A percentile compares a stretch with the other conserved stretches of the same genome.
phyloP scores from a whole-genome alignment of 164 flowering plant species.

The Vitis rotundifolia region DNA sequence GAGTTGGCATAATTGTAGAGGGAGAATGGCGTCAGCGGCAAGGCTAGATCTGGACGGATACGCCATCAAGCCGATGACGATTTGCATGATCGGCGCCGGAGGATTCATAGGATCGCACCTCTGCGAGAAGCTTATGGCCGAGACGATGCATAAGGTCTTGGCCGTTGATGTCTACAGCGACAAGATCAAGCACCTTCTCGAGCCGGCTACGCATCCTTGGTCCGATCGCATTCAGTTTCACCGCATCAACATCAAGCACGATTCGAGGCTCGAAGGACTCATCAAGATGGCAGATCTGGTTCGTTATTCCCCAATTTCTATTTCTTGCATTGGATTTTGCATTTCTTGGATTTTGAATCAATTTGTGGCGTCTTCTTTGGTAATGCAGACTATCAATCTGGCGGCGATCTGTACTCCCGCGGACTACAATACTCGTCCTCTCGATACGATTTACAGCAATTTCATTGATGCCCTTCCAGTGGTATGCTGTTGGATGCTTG shows the following conservation, averaged over 20 bases:
- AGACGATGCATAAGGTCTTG: conserved; percentile 76
- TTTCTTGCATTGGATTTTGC: not conserved
- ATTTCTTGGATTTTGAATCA: conserved; percentile 10
- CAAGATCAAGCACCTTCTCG: conserved; percentile 86
- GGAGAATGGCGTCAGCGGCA: conserved; percentile 33
- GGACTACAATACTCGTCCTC: conserved; percentile 82
- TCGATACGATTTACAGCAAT: conserved; percentile 81
- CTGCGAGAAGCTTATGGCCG: conserved; percentile 77
- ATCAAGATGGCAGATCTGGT: conserved; percentile 99
- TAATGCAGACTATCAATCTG: conserved; percentile 64
- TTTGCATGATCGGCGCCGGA: conserved; percentile 91
- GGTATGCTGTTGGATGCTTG: conserved; percentile 32
- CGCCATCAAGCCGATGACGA: conserved; percentile 63
- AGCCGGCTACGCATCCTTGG: conserved; percentile 52
- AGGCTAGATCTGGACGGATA: conserved; percentile 82
- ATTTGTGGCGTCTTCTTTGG: not conserved
- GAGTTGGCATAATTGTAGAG: not conserved
- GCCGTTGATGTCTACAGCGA: conserved; percentile 82
- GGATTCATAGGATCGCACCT: conserved; percentile 93
- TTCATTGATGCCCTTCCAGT: conserved; percentile 88
- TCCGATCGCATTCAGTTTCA: conserved; percentile 85
- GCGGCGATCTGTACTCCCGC: conserved; percentile 93
- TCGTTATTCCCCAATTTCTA: not conserved
- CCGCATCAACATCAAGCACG: conserved; percentile 92
- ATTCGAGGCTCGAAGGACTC: conserved; percentile 93